Base-by-base conservation (phyloP, 2,329 filamentous ascomycete species). In the Penicillium sp. region DNA sequence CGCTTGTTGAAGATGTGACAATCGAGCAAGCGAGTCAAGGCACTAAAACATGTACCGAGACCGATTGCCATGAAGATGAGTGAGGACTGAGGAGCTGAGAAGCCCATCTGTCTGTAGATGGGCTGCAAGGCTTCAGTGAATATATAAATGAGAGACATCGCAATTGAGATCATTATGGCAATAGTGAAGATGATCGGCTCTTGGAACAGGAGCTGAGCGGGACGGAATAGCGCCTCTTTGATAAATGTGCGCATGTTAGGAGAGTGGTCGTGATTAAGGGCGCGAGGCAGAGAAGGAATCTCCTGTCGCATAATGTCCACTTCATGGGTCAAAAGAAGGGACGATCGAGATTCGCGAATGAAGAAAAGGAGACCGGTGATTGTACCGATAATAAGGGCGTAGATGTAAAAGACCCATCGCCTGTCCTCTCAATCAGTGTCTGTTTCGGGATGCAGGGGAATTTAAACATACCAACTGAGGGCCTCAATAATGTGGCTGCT, bases 91-190 rank as follows among this genome's bases (percentile, higher is more conserved):
- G 69, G 59, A 2, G 55, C 50, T 2, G 65, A 58, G 57, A 79
- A 71, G 3, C 70, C 68, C 47, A 75, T 61, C 3, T 67, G 65
- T 28, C 66, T 52, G 60, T 78, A 81, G 3, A 81, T 72, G 1
- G 71, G 61, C 2, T 70, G 67, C 0, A 81, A 60, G 0, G 75
- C 71, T 66, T 80, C 77, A 0, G 78, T 76, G 58, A 80, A 79
- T 3, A 81, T 72, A 55, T 81, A 82, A 23, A 81, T 75, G n/a
- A 81, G 66, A 0, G 72, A 77, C 58, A 76, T 79, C 6, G 74
- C 72, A 14, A 75, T 64, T 8, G 75, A 75, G 8, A 71, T 75
- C 58, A 81, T 76, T 19, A 77, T 65, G 0, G 78, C 70, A 10
- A 77, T 70, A 34, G 74, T 64, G 33, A 76, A 71, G 24, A 81